These are phyloP conservation scores for Trichoderma harzianum DNA, from an alignment of 2,329 filamentous ascomycete genomes.

Conservation along the genomic window DNA sequence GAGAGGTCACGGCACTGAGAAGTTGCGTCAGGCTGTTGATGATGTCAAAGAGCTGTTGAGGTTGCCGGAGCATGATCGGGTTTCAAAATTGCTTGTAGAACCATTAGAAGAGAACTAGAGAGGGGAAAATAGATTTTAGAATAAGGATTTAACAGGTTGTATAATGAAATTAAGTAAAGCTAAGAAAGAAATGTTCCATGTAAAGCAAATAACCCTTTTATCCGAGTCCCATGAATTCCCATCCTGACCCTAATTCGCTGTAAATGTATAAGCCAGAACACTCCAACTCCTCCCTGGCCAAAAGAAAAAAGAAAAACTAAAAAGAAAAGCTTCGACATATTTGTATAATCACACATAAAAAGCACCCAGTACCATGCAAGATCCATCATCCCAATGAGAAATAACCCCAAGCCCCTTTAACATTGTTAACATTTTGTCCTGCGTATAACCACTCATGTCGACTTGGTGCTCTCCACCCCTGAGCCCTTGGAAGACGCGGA, in stretches of 20 bases:
- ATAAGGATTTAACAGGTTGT: not conserved
- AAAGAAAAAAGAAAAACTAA: not conserved
- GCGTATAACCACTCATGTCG: not conserved
- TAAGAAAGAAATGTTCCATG: not conserved
- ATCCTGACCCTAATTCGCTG: not conserved
- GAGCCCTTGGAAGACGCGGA: conserved; percentile 34
- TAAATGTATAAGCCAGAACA: not conserved
- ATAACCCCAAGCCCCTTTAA: not conserved
- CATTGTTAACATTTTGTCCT: not conserved
- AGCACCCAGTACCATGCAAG: not conserved
- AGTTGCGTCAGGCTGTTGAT: conserved; percentile 20
- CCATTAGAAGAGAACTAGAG: not conserved
- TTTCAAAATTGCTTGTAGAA: conserved; percentile 31
- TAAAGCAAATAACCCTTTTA: not conserved
- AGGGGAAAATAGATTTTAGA: not conserved
- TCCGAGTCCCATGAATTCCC: not conserved
- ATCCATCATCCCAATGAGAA: not conserved
- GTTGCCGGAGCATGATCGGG: conserved; percentile 2
- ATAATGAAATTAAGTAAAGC: not conserved
- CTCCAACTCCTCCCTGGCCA: not conserved
- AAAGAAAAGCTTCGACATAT: not conserved
- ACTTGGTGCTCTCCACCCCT: conserved; percentile 5
- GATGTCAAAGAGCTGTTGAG: conserved; percentile 10
- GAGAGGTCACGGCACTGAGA: conserved; percentile 6
- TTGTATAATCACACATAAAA: not conserved